Evolutionary conservation across 176 grass and related monocot genomes (phyloP).

Genomic region (Metroxylon sagu): DNA sequence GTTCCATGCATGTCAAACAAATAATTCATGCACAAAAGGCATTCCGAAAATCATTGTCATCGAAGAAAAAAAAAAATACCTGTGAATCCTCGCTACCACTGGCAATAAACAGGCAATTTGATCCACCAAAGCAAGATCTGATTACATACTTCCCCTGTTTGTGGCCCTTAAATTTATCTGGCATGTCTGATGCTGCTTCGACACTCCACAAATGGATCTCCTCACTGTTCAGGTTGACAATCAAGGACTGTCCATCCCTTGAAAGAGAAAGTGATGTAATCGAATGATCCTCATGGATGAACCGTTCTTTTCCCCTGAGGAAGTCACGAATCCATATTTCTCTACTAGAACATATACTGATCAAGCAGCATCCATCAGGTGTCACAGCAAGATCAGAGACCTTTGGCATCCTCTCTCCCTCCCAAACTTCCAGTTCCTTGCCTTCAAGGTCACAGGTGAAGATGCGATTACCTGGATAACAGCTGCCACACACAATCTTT

Average conservation of each 20-base stretch:
- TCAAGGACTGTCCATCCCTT: slow-evolving; percentile 61
- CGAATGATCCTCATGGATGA: slow-evolving; percentile 49
- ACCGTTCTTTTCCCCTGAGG: slow-evolving; percentile 55
- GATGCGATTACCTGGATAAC: slow-evolving; percentile 46
- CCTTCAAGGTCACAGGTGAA: slow-evolving; percentile 86
- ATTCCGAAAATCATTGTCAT: not conserved
- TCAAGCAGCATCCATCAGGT: slow-evolving; percentile 57
- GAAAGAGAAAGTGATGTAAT: slow-evolving; percentile 84
- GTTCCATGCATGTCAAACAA: too few relatives aligned
- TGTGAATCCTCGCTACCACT: slow-evolving; percentile 96
- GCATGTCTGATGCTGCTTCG: slow-evolving; percentile 31
- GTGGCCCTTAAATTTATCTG: slow-evolving; percentile 74
- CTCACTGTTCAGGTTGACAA: slow-evolving; percentile 86
- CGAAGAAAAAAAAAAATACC: slow-evolving; percentile 34
- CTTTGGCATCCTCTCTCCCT: slow-evolving; percentile 92
- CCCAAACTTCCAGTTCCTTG: slow-evolving; percentile 63
- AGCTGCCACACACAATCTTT: slow-evolving; percentile 84
- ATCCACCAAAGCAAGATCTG: slow-evolving; percentile 94
- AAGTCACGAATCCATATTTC: slow-evolving; percentile 80
- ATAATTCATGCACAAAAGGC: too few relatives aligned
- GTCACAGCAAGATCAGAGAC: slow-evolving; percentile 72
- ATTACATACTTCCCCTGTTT: slow-evolving; percentile 79
- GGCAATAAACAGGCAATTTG: slow-evolving; percentile 62
- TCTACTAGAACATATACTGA: slow-evolving; percentile 50
- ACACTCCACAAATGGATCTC: slow-evolving; percentile 92